These are phyloP conservation scores for Boechera divaricarpa DNA, from an alignment of 345 rosid species.

Conservation along the genomic window DNA sequence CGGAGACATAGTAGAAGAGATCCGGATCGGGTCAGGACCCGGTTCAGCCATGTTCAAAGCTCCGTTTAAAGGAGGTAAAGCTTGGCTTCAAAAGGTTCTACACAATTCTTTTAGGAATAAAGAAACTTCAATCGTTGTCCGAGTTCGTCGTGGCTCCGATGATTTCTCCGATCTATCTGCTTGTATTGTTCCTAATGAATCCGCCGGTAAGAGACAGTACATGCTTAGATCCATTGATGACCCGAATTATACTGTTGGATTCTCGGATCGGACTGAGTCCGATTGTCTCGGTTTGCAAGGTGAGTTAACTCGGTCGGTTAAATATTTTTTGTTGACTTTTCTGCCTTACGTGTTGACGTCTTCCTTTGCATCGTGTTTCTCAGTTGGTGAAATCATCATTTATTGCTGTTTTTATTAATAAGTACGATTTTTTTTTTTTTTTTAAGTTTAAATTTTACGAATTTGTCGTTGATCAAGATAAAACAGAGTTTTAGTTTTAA, in stretches of 20 bases:
- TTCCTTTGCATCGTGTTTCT: neutral
- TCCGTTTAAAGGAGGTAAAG: slow-evolving; percentile 88
- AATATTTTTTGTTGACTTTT: slow-evolving; percentile 35
- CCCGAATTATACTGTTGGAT: slow-evolving; percentile 91
- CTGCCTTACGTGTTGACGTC: slow-evolving; percentile 2
- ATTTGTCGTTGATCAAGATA: neutral
- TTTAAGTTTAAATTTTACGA: neutral
- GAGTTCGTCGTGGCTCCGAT: slow-evolving; percentile 71
- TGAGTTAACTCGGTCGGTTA: slow-evolving; percentile 44
- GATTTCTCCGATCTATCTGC: slow-evolving; percentile 82
- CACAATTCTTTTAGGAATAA: slow-evolving; percentile 70
- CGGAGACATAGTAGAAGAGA: slow-evolving; percentile 96
- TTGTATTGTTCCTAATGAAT: slow-evolving; percentile 86
- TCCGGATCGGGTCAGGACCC: slow-evolving; percentile 70
- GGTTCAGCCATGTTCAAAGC: slow-evolving; percentile 52
- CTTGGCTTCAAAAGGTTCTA: slow-evolving; percentile 79
- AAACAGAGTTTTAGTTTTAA: neutral
- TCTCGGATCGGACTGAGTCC: slow-evolving; percentile 79
- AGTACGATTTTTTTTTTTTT: neutral
- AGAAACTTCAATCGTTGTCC: slow-evolving; percentile 78
- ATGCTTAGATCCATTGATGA: slow-evolving; percentile 85
- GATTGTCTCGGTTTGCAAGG: slow-evolving; percentile 91
- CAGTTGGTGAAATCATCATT: slow-evolving; percentile 31
- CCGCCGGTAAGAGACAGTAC: slow-evolving; percentile 67
- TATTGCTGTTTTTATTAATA: neutral